Evolutionary conservation across 2,329 filamentous ascomycete genomes (phyloP), one percentile per base, ranked within the genome.

Genomic region (Pyricularia grisea): DNA sequence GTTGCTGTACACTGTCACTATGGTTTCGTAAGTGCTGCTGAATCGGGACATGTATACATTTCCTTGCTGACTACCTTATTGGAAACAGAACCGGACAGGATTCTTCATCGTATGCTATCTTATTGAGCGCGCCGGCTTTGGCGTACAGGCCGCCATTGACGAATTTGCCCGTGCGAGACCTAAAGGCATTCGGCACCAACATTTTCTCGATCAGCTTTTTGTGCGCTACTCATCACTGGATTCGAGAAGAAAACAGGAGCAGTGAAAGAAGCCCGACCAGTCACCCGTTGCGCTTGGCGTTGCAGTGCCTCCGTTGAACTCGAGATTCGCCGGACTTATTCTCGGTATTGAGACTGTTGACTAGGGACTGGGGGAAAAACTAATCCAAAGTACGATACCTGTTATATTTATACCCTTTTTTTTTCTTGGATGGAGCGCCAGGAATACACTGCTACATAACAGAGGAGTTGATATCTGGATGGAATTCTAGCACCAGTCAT

Each of bases 1-100:
- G 81, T 77, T 73, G 94, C 90, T 2, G 92, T 97, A 0, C 94
- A 98, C 77, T 98, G 94, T 75, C 94, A 98, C 75, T 97, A 97
- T 74, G 94, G 94, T 0, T 63, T 63, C 12, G 60, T 63, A 63
- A 10, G 60, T 63, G 12, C 11, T 27, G n/a, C 97, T 96, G 81
- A 97, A 98, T 28, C 60, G 10, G 25, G 25, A 17, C 27, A 27
- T 28, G 5, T 25, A 60, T 27, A 61, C 23, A 1, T 61, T 27
- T 27, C 25, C 12, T 61, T 61, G n/a, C 25, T 61, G 4, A 61
- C 25, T 23, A 1, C 23, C 7, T 12, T 61, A 27, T 61, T 27
- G 2, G 11, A 27, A 28, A 61, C 28, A 63, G 60, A 63, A 63
- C 77, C 87, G 94, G 27, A 97, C 94, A 0, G 94, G 94, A 0